Evolutionary conservation across 2,329 filamentous ascomycete species (phyloP).

Genomic region (Dothiorella sarmentorum): DNA sequence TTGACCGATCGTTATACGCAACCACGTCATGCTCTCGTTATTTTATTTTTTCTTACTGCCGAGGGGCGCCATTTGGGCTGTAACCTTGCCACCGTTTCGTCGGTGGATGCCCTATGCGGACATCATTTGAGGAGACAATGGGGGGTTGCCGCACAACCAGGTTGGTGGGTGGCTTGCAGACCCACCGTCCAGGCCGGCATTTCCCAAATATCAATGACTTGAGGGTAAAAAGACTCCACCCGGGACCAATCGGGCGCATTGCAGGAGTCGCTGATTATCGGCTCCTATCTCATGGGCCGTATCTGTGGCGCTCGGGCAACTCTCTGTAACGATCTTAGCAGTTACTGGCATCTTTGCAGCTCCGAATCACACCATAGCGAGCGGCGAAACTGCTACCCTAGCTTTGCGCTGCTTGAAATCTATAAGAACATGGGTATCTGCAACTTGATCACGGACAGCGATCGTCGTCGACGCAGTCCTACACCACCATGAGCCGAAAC

Average conservation of each 20-base stretch:
- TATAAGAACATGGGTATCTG: slow-evolving; percentile 1
- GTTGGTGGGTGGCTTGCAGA: not conserved
- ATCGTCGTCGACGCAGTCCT: not conserved
- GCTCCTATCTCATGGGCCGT: slow-evolving; percentile 9
- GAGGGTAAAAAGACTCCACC: not conserved
- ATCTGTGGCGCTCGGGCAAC: slow-evolving; percentile 6
- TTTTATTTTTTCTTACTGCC: not conserved
- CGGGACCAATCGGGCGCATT: not conserved
- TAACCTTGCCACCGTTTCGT: not conserved
- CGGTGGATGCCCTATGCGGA: not conserved
- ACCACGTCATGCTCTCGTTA: not conserved
- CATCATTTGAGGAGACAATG: not conserved
- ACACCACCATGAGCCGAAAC: slow-evolving; percentile 1
- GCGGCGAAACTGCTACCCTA: slow-evolving; percentile 1
- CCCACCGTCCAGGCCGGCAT: not conserved
- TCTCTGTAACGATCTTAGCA: slow-evolving; percentile 13
- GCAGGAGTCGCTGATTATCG: not conserved
- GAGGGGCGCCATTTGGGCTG: not conserved
- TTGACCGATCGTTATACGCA: not conserved
- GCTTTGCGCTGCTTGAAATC: not conserved
- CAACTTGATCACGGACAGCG: not conserved
- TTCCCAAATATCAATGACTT: slow-evolving; percentile 1
- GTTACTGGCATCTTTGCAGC: slow-evolving; percentile 17
- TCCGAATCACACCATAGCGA: slow-evolving; percentile 16
- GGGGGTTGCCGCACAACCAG: not conserved